Base-by-base conservation (phyloP, 441 rosid genomes). In the Melastoma candidum region DNA sequence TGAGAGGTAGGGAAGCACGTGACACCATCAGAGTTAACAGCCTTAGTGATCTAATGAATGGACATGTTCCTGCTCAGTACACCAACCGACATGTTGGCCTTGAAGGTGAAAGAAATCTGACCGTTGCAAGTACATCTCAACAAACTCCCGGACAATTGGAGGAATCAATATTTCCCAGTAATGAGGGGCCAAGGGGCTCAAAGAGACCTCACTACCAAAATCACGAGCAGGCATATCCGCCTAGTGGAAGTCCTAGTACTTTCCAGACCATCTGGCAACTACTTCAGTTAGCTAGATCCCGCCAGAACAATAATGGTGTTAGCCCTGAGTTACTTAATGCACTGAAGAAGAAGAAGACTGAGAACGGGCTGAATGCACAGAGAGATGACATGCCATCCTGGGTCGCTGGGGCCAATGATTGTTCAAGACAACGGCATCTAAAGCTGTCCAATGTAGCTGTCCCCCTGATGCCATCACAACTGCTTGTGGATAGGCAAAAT, bases 261-360 rank as follows among this genome's bases (percentile, higher is more conserved):
- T 66, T 60, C 11, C 45, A 72, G 48, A 63, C 70, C 17, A 39
- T 63, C 60, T 29, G 36, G 41, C 86, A 73, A 72, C 68, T 70
- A 55, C 12, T 64, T 47, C 79, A 59, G 52, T 51, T 9, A 29
- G 59, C 75, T 61, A 63, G 67, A 64, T 63, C 48, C 54, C 61
- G 61, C 55, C 64, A 54, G 53, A 72, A 66, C 25, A 54, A 64
- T 56, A 51, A 54, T 58, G 64, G 25, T 51, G 45, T 22, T 12
- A 59, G 54, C 51, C 57, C 62, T 6, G 59, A 39, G 49, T 53
- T 53, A 67, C 60, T 65, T 51, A 73, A 67, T 36, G 63, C 63
- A 57, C 64, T 17, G 25, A 81, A 85, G 79, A 83, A 71, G 75
- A 71, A 45, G 70, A 83, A 66, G 73, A 62, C 50, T 22, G 77